Conservation (phyloP, 2,329 filamentous ascomycete species). For the Phaeomoniella chlamydospora region DNA sequence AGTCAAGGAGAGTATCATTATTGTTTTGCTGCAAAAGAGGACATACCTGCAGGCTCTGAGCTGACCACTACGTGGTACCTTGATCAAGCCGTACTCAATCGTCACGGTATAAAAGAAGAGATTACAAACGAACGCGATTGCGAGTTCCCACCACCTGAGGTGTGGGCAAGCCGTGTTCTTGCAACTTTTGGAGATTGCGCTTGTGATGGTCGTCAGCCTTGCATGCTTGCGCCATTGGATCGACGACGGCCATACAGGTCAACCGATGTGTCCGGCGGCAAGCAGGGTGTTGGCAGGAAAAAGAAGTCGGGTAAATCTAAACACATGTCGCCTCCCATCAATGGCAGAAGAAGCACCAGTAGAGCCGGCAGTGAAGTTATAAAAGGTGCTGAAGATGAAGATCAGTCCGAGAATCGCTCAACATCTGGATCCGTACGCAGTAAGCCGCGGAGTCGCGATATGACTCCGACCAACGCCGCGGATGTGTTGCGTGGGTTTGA, state of each 20-base stretch:
- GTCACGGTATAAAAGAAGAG: conserved; percentile 25
- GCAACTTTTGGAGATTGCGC: conserved; percentile 35
- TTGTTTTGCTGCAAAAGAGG: conserved; percentile 73
- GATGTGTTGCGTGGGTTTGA: conserved; percentile 23
- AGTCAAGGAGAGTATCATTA: conserved; percentile 73
- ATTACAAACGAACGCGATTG: conserved; percentile 19
- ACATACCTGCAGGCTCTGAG: conserved; percentile 46
- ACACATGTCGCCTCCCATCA: conserved; percentile 37
- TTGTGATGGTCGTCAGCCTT: conserved; percentile 22
- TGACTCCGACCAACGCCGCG: conserved; percentile 41
- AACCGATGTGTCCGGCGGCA: conserved; percentile 16
- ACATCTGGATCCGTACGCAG: conserved; percentile 40
- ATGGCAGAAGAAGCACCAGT: conserved; percentile 37
- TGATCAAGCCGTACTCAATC: conserved; percentile 22
- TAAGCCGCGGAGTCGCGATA: conserved; percentile 44
- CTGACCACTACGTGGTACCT: conserved; percentile 34
- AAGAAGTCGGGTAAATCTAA: conserved; percentile 31
- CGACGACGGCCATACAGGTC: conserved; percentile 21
- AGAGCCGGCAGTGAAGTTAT: conserved; percentile 45
- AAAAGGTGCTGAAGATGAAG: conserved; percentile 38
- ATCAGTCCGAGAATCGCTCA: conserved; percentile 40
- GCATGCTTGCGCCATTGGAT: conserved; percentile 27
- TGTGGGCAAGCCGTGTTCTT: conserved; percentile 31
- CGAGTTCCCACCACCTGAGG: conserved; percentile 20
- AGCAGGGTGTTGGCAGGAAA: conserved; percentile 30